These are phyloP conservation scores for Elongisporangium prolatum DNA, from an alignment of 352 stramenopile species.

Conservation along the genomic window DNA sequence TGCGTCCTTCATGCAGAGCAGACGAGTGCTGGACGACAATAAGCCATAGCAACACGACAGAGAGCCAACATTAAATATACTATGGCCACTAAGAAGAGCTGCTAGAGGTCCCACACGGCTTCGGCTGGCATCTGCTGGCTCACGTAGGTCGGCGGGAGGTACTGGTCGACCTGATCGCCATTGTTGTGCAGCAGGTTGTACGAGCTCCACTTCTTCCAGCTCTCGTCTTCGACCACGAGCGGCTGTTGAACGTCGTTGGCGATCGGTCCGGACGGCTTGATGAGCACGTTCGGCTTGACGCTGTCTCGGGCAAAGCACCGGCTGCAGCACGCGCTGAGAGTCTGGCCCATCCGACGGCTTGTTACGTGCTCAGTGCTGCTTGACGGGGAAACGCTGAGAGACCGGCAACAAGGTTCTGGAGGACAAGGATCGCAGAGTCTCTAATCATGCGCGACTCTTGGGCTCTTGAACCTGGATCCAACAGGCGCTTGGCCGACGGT, in stretches of 20 bases:
- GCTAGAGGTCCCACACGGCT: slow-evolving; percentile 72
- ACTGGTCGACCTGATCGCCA: slow-evolving; percentile 23
- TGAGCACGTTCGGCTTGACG: neutral
- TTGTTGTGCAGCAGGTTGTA: slow-evolving; percentile 67
- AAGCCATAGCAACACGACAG: neutral
- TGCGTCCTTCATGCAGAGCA: neutral
- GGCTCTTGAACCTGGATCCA: neutral
- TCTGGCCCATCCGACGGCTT: neutral
- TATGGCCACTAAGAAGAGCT: neutral
- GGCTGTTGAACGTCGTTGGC: slow-evolving; percentile 24
- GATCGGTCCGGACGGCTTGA: neutral
- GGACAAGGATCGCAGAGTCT: neutral
- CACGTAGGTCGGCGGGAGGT: slow-evolving; percentile 50
- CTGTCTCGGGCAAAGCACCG: slow-evolving; percentile 11
- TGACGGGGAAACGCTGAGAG: neutral
- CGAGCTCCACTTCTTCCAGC: slow-evolving; percentile 76
- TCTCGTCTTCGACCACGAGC: slow-evolving; percentile 80
- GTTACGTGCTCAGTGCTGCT: neutral
- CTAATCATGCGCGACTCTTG: neutral
- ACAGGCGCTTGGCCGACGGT: neutral
- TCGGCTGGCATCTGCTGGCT: slow-evolving; percentile 46
- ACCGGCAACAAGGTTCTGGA: neutral
- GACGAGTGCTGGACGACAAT: neutral
- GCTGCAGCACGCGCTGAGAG: slow-evolving; percentile 10
- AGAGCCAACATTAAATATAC: neutral